A percentile compares a stretch with the other conserved stretches of the same genome.
These are phyloP conservation scores for Tylopilus sp. DNA, from an alignment of 1,284 basidiomycete genomes.

Conservation along the genomic window DNA sequence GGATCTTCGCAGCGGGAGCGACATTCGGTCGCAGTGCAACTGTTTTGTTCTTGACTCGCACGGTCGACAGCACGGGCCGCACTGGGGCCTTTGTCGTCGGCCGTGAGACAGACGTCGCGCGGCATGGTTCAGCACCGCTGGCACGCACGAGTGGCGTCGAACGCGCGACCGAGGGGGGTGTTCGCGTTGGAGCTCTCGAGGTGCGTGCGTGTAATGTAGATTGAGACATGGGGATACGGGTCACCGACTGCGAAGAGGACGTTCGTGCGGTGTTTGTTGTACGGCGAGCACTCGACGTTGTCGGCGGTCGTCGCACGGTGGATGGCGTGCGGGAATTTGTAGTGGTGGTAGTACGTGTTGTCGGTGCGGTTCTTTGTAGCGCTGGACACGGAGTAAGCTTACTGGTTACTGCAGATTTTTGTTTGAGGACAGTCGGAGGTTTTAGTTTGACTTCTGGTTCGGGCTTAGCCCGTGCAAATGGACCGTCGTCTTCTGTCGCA, in stretches of 20 bases:
- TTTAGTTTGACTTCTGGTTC: slow-evolving; percentile 10
- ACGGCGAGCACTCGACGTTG: slow-evolving; percentile 7
- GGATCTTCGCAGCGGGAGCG: neutral
- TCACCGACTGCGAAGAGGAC: slow-evolving; percentile 19
- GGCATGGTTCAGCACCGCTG: slow-evolving; percentile 7
- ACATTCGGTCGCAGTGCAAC: neutral
- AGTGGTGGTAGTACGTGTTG: slow-evolving; percentile 1
- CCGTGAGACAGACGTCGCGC: slow-evolving; percentile 7
- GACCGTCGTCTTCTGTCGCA: slow-evolving; percentile 16
- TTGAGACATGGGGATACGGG: slow-evolving; percentile 27
- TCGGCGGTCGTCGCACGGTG: slow-evolving; percentile 8
- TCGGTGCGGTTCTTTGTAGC: slow-evolving; percentile 6
- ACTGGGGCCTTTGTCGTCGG: slow-evolving; percentile 11
- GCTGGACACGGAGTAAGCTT: slow-evolving; percentile 8
- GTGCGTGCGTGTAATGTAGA: slow-evolving; percentile 15
- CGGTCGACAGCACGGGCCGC: slow-evolving; percentile 1
- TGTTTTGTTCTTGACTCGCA: slow-evolving; percentile 8
- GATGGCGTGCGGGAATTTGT: slow-evolving; percentile 12
- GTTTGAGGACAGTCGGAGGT: slow-evolving; percentile 3
- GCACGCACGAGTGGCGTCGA: slow-evolving; percentile 16
- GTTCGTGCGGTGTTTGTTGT: slow-evolving; percentile 4
- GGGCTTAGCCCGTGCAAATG: slow-evolving; percentile 20
- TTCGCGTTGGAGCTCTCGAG: slow-evolving; percentile 21
- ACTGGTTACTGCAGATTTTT: neutral
- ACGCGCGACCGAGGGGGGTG: slow-evolving; percentile 16